Base-by-base conservation (phyloP, 495 filamentous ascomycete species). In the Neurospora sp. region DNA sequence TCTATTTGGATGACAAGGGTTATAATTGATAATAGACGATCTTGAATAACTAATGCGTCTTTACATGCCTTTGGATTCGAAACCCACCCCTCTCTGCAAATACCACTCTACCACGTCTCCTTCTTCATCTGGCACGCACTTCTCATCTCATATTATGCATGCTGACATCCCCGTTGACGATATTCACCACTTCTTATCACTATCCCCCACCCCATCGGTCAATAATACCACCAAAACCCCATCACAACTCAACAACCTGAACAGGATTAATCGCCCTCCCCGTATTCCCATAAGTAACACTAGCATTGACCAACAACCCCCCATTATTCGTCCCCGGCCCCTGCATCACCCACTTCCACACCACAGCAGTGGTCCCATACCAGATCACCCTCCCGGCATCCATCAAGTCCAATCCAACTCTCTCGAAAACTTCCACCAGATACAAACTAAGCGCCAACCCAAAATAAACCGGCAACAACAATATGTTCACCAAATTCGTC, bases 221-320 rank as follows among this genome's bases (percentile, higher is more conserved):
- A 54, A 0, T 0, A 62, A 62, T 0, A 35, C 54, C 23, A 20
- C 0, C 3, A 10, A 18, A 27, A n/a, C 14, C 23, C 27, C 39
- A 48, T 76, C 44, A 82, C 71, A 83, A 72, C 20, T 81, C 76
- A 27, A 83, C 77, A 14, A 81, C 78, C 37, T 72, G 73, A 1
- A 75, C 77, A 69, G 82, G 80, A 78, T 92, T 94, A 16, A 84
- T 82, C 73, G 96, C 78, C 76, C 85, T 86, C 5, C 90, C 91
- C 11, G 88, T 91, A 70, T 87, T 89, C 14, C 87, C 85, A 80
- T 91, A 88, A 84, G 92, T 91, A 76, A 92, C 87, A 1, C 92
- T 87, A 3, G 93, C 93, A 82, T 96, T 96, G 10, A 95, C 88
- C 87, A 96, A 85, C 77, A 93, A 79, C 0, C 84, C 86, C 27